phyloP scores from a whole-genome alignment of 1,139 yeast species.

The Kurtzmaniella quercitrusa region DNA sequence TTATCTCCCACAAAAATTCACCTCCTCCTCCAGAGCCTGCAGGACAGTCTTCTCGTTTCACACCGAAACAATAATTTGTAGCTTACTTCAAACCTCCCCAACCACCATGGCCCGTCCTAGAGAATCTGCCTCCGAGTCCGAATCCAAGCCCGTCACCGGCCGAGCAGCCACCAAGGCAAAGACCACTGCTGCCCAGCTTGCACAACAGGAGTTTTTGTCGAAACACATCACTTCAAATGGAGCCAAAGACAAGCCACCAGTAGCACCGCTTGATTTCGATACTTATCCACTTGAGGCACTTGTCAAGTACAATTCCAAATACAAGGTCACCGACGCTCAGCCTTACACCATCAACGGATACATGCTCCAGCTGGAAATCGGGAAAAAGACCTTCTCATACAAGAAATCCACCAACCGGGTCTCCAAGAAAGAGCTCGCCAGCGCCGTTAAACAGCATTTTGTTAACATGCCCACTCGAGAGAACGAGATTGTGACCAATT shows the following conservation, averaged over 20 bases:
- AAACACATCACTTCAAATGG: slow-evolving; percentile 64
- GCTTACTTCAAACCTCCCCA: not conserved
- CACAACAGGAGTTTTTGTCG: slow-evolving; percentile 55
- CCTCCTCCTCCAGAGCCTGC: not conserved
- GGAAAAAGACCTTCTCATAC: slow-evolving; percentile 55
- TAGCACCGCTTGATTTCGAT: slow-evolving; percentile 59
- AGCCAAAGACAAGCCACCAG: slow-evolving; percentile 47
- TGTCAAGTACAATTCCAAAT: slow-evolving; percentile 53
- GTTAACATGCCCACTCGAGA: slow-evolving; percentile 60
- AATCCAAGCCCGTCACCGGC: slow-evolving; percentile 25
- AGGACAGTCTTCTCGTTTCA: not conserved
- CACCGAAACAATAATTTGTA: not conserved
- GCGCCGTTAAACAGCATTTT: slow-evolving; percentile 59
- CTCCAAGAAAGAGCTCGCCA: slow-evolving; percentile 52
- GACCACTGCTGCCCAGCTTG: slow-evolving; percentile 52
- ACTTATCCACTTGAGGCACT: slow-evolving; percentile 49
- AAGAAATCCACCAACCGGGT: slow-evolving; percentile 38
- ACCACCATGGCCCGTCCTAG: slow-evolving; percentile 12
- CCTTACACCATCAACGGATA: slow-evolving; percentile 57
- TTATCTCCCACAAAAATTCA: not conserved
- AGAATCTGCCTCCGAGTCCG: slow-evolving; percentile 45
- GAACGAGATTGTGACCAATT: slow-evolving; percentile 73
- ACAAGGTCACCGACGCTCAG: slow-evolving; percentile 46
- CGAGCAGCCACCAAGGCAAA: slow-evolving; percentile 51
- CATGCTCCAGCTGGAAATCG: slow-evolving; percentile 57